Evolutionary conservation across 2,329 filamentous ascomycete species (phyloP).

Genomic region (Diaporthe caulivora): DNA sequence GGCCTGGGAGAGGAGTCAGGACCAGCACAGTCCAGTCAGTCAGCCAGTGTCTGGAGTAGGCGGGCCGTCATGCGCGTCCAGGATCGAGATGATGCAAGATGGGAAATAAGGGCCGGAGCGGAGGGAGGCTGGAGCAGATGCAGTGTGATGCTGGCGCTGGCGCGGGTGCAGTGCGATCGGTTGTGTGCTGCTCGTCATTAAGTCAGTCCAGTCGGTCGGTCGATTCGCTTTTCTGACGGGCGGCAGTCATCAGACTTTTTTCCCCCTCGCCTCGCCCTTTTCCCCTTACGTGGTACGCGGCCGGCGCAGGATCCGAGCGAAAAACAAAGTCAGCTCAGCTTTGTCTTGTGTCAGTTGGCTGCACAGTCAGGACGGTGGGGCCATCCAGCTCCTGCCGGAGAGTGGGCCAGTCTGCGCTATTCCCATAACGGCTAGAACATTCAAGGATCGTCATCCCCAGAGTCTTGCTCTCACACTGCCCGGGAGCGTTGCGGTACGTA

Average conservation of each 20-base stretch:
- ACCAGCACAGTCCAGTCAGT: background rate
- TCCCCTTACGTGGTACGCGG: constrained; percentile 19
- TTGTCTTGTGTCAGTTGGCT: constrained; percentile 16
- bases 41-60: constrained; percentile 27
- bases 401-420: background rate
- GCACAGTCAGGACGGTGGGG: background rate
- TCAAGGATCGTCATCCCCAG: background rate
- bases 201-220: constrained; percentile 25
- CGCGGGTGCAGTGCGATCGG: constrained; percentile 22
- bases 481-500: background rate
- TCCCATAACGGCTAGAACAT: background rate
- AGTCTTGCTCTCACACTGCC: too few species aligned
- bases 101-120: constrained; percentile 12
- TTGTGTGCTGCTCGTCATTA: constrained; percentile 27
- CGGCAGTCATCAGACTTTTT: constrained; percentile 38
- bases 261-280: background rate
- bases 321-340: background rate
- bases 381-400: background rate
- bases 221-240: constrained; percentile 29
- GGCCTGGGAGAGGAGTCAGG: constrained; percentile 14
- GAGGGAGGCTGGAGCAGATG: background rate
- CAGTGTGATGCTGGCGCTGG: constrained; percentile 31
- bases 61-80: constrained; percentile 18
- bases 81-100: constrained; percentile 28
- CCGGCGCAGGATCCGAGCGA: constrained; percentile 27